Base-by-base conservation (phyloP, 306 rosid species). In the Corylus avellana region DNA sequence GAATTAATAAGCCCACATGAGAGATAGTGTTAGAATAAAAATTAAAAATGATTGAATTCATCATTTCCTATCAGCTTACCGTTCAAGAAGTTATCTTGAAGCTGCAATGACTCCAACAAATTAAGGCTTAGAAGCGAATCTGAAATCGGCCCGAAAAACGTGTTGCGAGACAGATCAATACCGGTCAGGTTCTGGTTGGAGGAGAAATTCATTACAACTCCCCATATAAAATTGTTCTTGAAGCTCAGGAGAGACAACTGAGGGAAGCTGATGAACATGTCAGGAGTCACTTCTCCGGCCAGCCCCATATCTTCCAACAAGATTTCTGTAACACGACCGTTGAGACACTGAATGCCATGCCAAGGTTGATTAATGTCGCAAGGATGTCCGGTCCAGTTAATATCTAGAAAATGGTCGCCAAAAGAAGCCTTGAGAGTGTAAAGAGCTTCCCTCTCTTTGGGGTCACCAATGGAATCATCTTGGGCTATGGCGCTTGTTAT, bases 261-360 rank as follows among this genome's bases (percentile, higher is more conserved):
- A 32, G 77, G 46, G 70, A 90, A 81, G 20, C 18, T 37, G 5
- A 9, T 51, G 70, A 90, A 76, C 7, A 78, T 73, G 12, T 64
- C 64, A 55, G 18, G 39, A 18, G 73, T 59, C 32, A 85, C 12
- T 6, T 56, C 57, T 20, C 88, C 86, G 1, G 12, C 22, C 53
- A 90, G 78, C 27, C 75, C 80, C 77, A 81, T 69, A 55, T 50
- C 48, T 44, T 81, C 85, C 77, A 88, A 63, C 1, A 37, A 66
- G 22, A 88, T 57, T 2, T 62, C 73, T 0, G 75, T 55, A 54
- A 90, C 84, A 14, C 27, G 82, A 27, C 89, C 91, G 48, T 47
- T 4, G 13, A 25, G 27, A 58, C 94, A 88, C 51, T 32, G 88
- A 74, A 90, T 64, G 39, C 92, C 94, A 11, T 46, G 64, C 94